Conservation (phyloP, 2,329 filamentous ascomycete genomes). For the Penicillium sp. region DNA sequence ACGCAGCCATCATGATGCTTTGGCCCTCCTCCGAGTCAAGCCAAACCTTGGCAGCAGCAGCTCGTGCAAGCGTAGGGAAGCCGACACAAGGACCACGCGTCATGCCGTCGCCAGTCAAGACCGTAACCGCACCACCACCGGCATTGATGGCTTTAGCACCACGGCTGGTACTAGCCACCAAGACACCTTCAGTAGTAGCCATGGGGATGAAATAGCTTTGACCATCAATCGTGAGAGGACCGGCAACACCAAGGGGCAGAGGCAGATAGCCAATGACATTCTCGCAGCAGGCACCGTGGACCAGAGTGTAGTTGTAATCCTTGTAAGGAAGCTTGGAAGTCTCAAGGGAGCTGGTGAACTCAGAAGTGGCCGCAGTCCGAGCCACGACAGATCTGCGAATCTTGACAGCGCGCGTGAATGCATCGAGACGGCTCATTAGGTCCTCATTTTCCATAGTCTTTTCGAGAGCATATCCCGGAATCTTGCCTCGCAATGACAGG, state of each 20-base stretch:
- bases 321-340: conserved; percentile 78
- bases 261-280: conserved; percentile 94
- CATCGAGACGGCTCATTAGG: conserved; percentile 42
- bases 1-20: conserved; percentile 74
- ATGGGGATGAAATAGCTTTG: conserved; percentile 95
- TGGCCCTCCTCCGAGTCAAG: conserved; percentile 84
- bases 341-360: conserved; percentile 66
- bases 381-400: conserved; percentile 80
- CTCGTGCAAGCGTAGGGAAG: conserved; percentile 80
- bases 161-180: conserved; percentile 86
- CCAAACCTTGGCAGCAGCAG: conserved; percentile 91
- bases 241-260: conserved; percentile 85
- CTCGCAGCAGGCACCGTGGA: conserved; percentile 91
- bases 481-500: conserved; percentile 78
- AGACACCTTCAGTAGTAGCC: too few species aligned
- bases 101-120: too few species aligned
- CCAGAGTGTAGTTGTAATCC: conserved; percentile 88
- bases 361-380: conserved; percentile 71
- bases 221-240: conserved; percentile 85
- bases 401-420: conserved; percentile 77
- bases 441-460: conserved; percentile 77
- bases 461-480: conserved; percentile 87
- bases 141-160: conserved; percentile 97
- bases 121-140: conserved; percentile 87
- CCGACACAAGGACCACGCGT: too few species aligned